Conservation (phyloP, 352 stramenopile species). For the Saprolegnia parasitica region DNA sequence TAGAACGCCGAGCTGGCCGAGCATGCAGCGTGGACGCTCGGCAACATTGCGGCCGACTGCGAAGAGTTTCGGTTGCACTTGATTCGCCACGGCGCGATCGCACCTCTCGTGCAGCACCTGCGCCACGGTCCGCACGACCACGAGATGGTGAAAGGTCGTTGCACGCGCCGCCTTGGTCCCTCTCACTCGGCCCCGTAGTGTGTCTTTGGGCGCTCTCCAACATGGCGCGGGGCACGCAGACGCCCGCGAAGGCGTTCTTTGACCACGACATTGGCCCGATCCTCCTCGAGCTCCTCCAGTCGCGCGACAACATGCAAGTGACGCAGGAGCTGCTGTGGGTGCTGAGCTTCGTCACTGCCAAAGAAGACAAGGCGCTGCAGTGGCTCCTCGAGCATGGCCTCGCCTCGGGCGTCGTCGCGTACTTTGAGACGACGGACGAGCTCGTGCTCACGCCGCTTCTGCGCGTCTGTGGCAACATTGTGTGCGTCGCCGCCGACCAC, state of each 20-base stretch:
- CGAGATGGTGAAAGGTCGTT: conserved; percentile 34
- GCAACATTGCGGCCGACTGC: conserved; percentile 82
- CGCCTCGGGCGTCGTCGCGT: conserved; percentile 49
- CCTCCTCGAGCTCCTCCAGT: conserved; percentile 38
- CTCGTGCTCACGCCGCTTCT: conserved; percentile 66
- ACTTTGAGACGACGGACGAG: conserved; percentile 57
- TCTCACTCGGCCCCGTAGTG: conserved; percentile 28
- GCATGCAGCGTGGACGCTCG: conserved; percentile 73
- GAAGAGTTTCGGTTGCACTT: conserved; percentile 80
- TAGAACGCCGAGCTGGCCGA: conserved; percentile 57
- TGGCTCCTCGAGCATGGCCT: conserved; percentile 57
- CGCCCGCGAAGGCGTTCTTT: conserved; percentile 67
- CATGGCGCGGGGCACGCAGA: conserved; percentile 70
- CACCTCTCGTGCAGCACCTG: conserved; percentile 49
- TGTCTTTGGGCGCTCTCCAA: conserved; percentile 80
- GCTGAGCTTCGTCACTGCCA: conserved; percentile 80
- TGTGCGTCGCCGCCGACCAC: conserved; percentile 57
- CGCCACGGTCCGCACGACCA: conserved; percentile 29
- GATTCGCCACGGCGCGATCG: conserved; percentile 53
- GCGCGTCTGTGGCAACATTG: conserved; percentile 77
- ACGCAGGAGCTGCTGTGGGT: conserved; percentile 81
- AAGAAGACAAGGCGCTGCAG: conserved; percentile 64
- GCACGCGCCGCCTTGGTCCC: not conserved
- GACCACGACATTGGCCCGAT: conserved; percentile 60
- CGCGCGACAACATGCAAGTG: conserved; percentile 35